Evolutionary conservation across 805 yeast species (phyloP).

Genomic region (Zygosaccharomyces pseudorouxii): DNA sequence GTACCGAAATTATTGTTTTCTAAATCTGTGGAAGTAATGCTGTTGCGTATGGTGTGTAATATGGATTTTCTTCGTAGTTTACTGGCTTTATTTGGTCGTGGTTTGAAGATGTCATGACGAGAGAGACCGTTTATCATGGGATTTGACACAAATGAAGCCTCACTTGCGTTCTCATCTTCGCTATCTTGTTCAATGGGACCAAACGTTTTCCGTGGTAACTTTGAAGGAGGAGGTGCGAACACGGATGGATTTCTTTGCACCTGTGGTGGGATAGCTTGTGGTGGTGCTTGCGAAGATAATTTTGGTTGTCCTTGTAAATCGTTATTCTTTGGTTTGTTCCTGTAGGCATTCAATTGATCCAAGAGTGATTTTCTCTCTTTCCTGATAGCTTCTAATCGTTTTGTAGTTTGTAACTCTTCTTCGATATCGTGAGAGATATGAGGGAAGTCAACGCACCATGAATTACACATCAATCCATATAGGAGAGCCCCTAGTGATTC

Average conservation of each 20-base stretch:
- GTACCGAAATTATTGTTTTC: conserved; percentile 2
- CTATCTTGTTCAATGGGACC: conserved; percentile 4
- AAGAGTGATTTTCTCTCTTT: conserved; percentile 19
- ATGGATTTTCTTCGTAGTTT: conserved; percentile 33
- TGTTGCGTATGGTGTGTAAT: conserved; percentile 32
- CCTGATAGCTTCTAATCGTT: conserved; percentile 18
- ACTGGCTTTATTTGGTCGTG: conserved; percentile 9
- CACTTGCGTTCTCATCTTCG: conserved; percentile 32
- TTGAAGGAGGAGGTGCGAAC: conserved; percentile 2
- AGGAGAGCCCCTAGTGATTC: conserved; percentile 74
- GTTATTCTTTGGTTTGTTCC: conserved; percentile 1
- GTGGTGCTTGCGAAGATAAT: not conserved
- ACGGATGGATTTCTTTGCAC: not conserved
- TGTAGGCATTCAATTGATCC: conserved; percentile 10
- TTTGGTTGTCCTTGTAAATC: not conserved
- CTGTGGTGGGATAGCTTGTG: not conserved
- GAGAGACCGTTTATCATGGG: conserved; percentile 18
- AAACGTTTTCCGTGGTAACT: not conserved
- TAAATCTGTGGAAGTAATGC: conserved; percentile 20
- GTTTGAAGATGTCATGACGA: conserved; percentile 7
- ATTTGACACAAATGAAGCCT: conserved; percentile 34
- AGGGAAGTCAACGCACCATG: conserved; percentile 79
- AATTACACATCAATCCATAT: conserved; percentile 77
- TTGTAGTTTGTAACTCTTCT: conserved; percentile 23
- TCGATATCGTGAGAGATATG: conserved; percentile 27